Base-by-base conservation (phyloP, 768 basidiomycete species). In the Pisolithus tinctorius region DNA sequence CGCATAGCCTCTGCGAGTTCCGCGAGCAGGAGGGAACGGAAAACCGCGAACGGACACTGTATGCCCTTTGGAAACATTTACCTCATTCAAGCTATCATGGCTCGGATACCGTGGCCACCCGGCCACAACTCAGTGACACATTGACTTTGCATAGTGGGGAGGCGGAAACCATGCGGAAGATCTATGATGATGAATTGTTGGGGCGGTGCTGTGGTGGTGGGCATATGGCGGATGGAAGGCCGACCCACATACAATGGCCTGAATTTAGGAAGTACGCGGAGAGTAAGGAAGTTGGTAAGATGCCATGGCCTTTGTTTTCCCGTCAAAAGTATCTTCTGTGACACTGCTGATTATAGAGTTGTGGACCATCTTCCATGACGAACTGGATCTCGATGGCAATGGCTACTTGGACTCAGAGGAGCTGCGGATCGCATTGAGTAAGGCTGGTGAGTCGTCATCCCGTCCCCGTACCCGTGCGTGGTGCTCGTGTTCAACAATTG, bases 291-390 rank as follows among this genome's bases (percentile, higher is more conserved):
- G 77, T 73, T 49, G 91, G 90, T 85, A 63, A 61, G 80, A 50
- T 52, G 30, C 54, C 53, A 47, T 55, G 41, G 55, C 46, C 20
- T 53, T 34, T 11, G 34, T 31, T 47, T 46, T 53, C 20, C 9
- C 14, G 31, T 47, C n/a, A 31, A 20, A n/a, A 27, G 20, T 43
- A 55, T 36, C 57, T 53, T 55, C 46, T 37, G 55, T 66, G 53
- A 57, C 45, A 13, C 42, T 45, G 48, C 52, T 49, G 42, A 47
- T 51, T 40, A 45, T 51, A 91, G 93, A 95, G 68, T 74, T 96
- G 20, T 96, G 94, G 94, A 74, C 80, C 47, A 83, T 93, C 50
- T 96, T 96, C 68, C 89, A 90, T 57, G 77, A 92, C 62, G 88
- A 93, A 60, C 78, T 96, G 45, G 94, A 95, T 71, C 73, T 92